Evolutionary conservation across 805 yeast genomes (phyloP).

Genomic region (Candida fluviatilis): DNA sequence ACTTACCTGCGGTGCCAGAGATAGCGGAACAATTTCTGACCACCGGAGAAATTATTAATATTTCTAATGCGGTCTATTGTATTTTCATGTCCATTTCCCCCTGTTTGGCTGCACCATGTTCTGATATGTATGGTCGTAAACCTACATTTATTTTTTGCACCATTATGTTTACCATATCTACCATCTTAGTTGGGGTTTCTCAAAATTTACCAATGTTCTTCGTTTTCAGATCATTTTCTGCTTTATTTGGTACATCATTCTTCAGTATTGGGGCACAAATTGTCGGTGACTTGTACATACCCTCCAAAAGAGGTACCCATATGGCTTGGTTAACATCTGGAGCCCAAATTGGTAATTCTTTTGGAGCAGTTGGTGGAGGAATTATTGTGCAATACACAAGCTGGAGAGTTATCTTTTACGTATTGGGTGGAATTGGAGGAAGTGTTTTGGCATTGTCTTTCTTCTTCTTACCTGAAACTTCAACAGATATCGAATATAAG

Average conservation of each 20-base stretch:
- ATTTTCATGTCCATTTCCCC: constrained; percentile 53
- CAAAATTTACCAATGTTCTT: constrained; percentile 52
- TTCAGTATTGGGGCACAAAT: constrained; percentile 51
- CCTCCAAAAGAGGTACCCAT: constrained; percentile 48
- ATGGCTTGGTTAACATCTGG: constrained; percentile 49
- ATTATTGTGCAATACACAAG: constrained; percentile 44
- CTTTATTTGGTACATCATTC: constrained; percentile 52
- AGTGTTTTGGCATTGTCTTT: constrained; percentile 28
- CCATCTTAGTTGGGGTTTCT: constrained; percentile 40
- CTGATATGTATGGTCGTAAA: constrained; percentile 51
- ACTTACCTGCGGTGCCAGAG: constrained; percentile 49
- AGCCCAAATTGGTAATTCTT: constrained; percentile 50
- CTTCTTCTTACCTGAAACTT: constrained; percentile 46
- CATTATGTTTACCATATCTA: constrained; percentile 17
- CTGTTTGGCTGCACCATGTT: constrained; percentile 44
- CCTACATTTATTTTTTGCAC: constrained; percentile 41
- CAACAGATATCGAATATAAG: constrained; percentile 23
- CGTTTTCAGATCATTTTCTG: constrained; percentile 47
- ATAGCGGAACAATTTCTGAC: constrained; percentile 45
- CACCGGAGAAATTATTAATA: constrained; percentile 43
- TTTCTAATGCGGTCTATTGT: constrained; percentile 48
- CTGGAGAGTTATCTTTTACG: constrained; percentile 54
- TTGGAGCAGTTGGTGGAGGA: constrained; percentile 54
- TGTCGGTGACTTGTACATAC: constrained; percentile 48
- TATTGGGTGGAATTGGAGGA: constrained; percentile 43